Evolutionary conservation across 2,329 filamentous ascomycete genomes (phyloP), one percentile per base, ranked within the genome.

Genomic region (Sclerotiophoma versabilis): DNA sequence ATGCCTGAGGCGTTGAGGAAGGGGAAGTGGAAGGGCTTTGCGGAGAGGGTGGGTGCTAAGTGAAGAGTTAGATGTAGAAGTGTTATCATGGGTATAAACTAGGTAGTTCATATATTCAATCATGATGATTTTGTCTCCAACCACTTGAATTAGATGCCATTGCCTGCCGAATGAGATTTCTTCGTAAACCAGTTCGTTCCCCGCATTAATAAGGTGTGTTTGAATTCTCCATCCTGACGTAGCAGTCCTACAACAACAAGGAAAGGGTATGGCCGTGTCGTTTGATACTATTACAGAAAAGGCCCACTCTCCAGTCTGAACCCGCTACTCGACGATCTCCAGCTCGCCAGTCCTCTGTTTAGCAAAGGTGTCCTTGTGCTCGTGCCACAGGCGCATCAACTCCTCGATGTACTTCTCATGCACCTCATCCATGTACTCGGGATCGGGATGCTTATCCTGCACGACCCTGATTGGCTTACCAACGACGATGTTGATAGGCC

Each of bases 401-500:
- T 93, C 93, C 23, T 83, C 78, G 1, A 95, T 83, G 75, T 99
- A 99, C 62, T 87, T 77, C 19, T 80, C 81, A 74, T 98, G 95
- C 56, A 97, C 80, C 63, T 89, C 79, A 68, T 96, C 88, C 58
- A 98, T 87, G 64, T 96, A 92, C 7, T 81, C 82, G 56, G 89
- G 84, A 20, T 88, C 83, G 1, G 93, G 90, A 57, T 87, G 85
- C 27, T 84, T 78, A 43, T 82, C 75, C 67, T 83, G 82, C 44
- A 84, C 78, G 5, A 96, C 88, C 58, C 81, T 80, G 57, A 97
- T 92, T 0, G 93, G 92, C 46, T 84, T 83, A 3, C 93, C 93
- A 12, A 96, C 90, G 11, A 99, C 93, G 41, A 97, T 86, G 70
- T 98, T 95, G 54, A 99, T 80, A 10, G 92, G 88, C 44, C 88